Conservation (phyloP, 164 flowering plant species). For the Aristolochia fimbriata region DNA sequence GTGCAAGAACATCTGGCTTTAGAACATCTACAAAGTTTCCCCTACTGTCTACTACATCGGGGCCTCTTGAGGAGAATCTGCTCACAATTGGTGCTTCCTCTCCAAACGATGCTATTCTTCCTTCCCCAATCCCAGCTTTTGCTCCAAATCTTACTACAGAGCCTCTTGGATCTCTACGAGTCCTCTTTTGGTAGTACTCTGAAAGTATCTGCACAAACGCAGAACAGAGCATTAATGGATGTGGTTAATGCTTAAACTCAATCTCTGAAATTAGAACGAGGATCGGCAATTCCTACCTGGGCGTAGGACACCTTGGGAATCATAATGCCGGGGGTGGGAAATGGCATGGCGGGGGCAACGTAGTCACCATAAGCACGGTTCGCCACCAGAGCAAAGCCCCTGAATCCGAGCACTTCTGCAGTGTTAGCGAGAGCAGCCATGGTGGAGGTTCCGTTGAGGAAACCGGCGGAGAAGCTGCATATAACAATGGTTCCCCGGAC, state of each 20-base stretch:
- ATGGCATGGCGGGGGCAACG: slow-evolving; percentile 69
- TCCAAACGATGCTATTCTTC: slow-evolving; percentile 51
- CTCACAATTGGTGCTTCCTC: slow-evolving; percentile 73
- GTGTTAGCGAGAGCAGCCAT: slow-evolving; percentile 48
- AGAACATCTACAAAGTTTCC: slow-evolving; percentile 52
- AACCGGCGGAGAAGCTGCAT: slow-evolving; percentile 76
- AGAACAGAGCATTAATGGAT: background rate
- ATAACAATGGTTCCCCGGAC: slow-evolving; percentile 64
- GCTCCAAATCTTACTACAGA: slow-evolving; percentile 30
- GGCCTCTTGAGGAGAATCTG: slow-evolving; percentile 92
- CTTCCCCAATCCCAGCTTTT: slow-evolving; percentile 61
- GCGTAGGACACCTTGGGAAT: slow-evolving; percentile 55
- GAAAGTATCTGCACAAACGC: slow-evolving; percentile 23
- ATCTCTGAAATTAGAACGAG: too few species aligned
- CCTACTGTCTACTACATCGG: slow-evolving; percentile 45
- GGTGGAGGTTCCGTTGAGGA: slow-evolving; percentile 54
- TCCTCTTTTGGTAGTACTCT: slow-evolving; percentile 56
- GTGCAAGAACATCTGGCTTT: slow-evolving; percentile 90
- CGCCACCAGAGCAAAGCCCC: slow-evolving; percentile 67
- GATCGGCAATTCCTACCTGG: slow-evolving; percentile 30
- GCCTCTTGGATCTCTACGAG: slow-evolving; percentile 33
- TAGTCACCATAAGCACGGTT: slow-evolving; percentile 66
- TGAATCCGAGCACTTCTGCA: slow-evolving; percentile 43
- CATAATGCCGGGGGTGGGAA: slow-evolving; percentile 62
- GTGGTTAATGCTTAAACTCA: too few species aligned